phyloP scores from a whole-genome alignment of 257 asterid genomes.

The Rehmannia glutinosa region DNA sequence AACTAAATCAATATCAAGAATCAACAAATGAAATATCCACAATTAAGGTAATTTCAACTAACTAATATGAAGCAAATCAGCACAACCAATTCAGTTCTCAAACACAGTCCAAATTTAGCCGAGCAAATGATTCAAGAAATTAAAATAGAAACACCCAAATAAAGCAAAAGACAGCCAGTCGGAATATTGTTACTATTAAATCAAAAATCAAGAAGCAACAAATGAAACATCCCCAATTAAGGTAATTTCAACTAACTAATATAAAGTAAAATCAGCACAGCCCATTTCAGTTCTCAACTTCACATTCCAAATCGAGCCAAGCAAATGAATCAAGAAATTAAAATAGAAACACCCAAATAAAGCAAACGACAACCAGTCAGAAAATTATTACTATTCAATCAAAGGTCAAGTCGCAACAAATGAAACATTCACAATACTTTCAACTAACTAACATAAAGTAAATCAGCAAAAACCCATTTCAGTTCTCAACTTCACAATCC shows the following conservation, averaged over 20 bases:
- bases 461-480: slow-evolving; percentile 7
- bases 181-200: background rate
- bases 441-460: background rate
- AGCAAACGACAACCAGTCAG: background rate
- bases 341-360: background rate
- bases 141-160: background rate
- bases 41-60: too few relatives aligned
- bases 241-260: background rate
- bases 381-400: background rate
- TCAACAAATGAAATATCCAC: background rate
- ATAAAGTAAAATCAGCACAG: background rate
- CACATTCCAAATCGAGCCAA: background rate
- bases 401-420: background rate
- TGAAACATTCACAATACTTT: background rate
- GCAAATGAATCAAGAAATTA: background rate
- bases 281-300: background rate
- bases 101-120: background rate
- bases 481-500: background rate
- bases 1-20: background rate
- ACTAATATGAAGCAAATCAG: too few relatives aligned
- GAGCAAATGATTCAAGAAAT: background rate
- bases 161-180: background rate
- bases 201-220: background rate
- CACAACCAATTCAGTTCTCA: too few relatives aligned
- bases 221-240: background rate